Conservation (phyloP, 164 flowering plant genomes). For the Magnolia changhungtana region DNA sequence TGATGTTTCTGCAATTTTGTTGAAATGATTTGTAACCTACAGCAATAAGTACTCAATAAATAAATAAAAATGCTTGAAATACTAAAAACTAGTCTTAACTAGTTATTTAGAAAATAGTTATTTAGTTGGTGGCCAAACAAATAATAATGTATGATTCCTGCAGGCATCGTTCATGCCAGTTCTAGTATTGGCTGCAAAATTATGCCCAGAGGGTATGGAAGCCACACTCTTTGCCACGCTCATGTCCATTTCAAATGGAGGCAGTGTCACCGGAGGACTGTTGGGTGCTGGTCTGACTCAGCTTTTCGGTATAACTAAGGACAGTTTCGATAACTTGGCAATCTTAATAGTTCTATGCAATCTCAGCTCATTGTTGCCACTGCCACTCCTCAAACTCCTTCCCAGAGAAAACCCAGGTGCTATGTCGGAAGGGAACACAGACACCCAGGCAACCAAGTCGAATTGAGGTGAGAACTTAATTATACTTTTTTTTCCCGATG, state of each 20-base stretch:
- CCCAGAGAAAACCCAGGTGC: constrained; percentile 52
- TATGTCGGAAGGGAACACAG: constrained; percentile 33
- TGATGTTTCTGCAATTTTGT: background rate
- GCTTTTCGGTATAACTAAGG: constrained; percentile 79
- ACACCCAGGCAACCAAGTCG: constrained; percentile 57
- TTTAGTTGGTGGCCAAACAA: background rate
- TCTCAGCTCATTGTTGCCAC: constrained; percentile 85
- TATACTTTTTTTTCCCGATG: no score
- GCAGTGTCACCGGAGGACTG: constrained; percentile 82
- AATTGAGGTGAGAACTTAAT: constrained; percentile 28
- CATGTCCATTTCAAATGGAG: constrained; percentile 95
- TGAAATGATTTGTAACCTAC: no score
- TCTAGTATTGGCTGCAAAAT: constrained; percentile 84
- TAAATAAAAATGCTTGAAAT: no score
- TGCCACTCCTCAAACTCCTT: constrained; percentile 88
- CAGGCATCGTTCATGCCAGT: constrained; percentile 99
- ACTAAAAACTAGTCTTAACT: no score
- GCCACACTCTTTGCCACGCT: constrained; percentile 97
- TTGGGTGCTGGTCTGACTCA: constrained; percentile 92
- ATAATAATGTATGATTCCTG: constrained; percentile 9
- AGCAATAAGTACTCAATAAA: no score
- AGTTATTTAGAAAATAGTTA: background rate
- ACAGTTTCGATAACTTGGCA: constrained; percentile 69
- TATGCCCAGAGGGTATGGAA: constrained; percentile 96
- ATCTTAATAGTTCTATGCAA: constrained; percentile 75